These are phyloP conservation scores for Mycena filopes DNA, from an alignment of 768 basidiomycete genomes.

Conservation along the genomic window DNA sequence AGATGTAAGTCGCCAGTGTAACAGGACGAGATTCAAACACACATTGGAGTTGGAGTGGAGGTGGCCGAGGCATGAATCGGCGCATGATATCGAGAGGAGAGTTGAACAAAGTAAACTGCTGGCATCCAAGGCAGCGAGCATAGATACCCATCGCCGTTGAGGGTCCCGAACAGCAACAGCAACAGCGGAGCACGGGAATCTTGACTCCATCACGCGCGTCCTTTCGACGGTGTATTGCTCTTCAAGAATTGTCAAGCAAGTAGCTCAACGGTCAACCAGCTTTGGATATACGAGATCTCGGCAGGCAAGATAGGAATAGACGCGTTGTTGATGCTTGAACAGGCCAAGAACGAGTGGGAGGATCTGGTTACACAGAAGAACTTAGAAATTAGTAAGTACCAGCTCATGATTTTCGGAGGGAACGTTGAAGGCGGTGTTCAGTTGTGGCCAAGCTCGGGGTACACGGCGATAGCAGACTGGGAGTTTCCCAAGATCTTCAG, in stretches of 20 bases:
- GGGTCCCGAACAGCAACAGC: slow-evolving; percentile 7
- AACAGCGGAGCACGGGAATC: background rate
- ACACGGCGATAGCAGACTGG: no score
- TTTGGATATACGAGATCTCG: no score
- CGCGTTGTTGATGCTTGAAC: no score
- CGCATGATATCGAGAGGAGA: slow-evolving; percentile 34
- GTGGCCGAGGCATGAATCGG: slow-evolving; percentile 50
- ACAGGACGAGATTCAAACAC: slow-evolving; percentile 26
- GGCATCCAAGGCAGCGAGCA: slow-evolving; percentile 5
- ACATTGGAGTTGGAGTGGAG: slow-evolving; percentile 56
- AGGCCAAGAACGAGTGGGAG: no score
- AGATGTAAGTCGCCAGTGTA: background rate
- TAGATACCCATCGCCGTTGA: slow-evolving; percentile 15
- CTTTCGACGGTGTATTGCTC: no score
- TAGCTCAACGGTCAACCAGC: no score
- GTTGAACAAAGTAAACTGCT: slow-evolving; percentile 39
- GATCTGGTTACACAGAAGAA: no score
- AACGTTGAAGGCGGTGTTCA: no score
- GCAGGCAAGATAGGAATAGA: no score
- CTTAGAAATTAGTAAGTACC: no score
- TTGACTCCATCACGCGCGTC: slow-evolving; percentile 1
- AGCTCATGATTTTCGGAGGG: background rate
- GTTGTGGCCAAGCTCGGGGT: background rate
- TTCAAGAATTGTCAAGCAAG: no score
- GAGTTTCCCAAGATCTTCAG: no score